These are phyloP conservation scores for Quercus variabilis DNA, from an alignment of 306 rosid species.

Conservation along the genomic window DNA sequence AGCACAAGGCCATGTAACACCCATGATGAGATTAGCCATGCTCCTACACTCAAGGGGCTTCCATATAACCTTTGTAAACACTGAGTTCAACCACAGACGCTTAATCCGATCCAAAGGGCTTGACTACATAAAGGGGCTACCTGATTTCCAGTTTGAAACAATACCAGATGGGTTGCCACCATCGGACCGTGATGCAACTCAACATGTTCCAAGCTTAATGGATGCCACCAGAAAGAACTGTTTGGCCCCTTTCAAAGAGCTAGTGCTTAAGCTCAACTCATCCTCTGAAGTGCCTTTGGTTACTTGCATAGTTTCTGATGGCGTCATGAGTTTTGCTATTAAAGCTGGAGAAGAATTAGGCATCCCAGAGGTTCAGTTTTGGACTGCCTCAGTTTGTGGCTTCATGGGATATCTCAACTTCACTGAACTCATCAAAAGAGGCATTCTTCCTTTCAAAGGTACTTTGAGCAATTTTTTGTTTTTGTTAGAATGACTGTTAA, in stretches of 20 bases:
- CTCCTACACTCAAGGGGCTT: slow-evolving; percentile 29
- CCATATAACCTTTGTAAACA: slow-evolving; percentile 17
- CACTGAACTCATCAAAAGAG: slow-evolving; percentile 10
- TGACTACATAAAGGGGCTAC: neutral
- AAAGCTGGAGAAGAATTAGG: slow-evolving; percentile 13
- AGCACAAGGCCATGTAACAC: slow-evolving; percentile 25
- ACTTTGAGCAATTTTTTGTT: neutral
- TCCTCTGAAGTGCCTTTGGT: slow-evolving; percentile 9
- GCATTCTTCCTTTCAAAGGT: slow-evolving; percentile 22
- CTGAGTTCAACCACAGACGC: slow-evolving; percentile 12
- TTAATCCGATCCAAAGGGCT: slow-evolving; percentile 18
- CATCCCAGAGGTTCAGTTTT: slow-evolving; percentile 18
- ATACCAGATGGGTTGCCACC: slow-evolving; percentile 22
- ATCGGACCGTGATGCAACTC: slow-evolving; percentile 13
- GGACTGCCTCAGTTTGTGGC: slow-evolving; percentile 25
- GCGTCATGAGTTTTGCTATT: slow-evolving; percentile 13
- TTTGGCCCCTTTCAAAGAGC: slow-evolving; percentile 12
- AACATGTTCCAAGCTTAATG: neutral
- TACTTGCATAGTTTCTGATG: slow-evolving; percentile 16
- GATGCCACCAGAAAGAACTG: slow-evolving; percentile 22
- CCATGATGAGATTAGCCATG: slow-evolving; percentile 27
- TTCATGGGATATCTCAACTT: slow-evolving; percentile 10
- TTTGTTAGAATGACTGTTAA: neutral
- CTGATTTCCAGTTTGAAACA: slow-evolving; percentile 17
- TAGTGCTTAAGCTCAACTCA: slow-evolving; percentile 17